Base-by-base conservation (phyloP, 768 basidiomycete species). In the Amanita muscaria region DNA sequence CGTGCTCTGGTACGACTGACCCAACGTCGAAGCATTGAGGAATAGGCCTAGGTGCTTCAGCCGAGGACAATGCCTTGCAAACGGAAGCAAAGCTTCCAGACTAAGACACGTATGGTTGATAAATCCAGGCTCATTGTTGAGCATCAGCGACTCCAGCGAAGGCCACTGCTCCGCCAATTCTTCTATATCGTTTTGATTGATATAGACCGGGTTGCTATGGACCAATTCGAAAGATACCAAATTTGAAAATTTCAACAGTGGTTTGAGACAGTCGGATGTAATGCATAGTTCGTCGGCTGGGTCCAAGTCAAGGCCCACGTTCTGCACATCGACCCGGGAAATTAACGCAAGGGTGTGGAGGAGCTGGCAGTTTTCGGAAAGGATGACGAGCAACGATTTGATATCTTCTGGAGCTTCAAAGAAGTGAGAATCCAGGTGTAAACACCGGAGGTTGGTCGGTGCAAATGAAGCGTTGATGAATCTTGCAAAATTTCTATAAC, bases 401-500 rank as follows among this genome's bases (percentile, higher is more conserved):
- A 82, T 46, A 14, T 64, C 55, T 3, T 60, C 45, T 0, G 76
- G 72, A 0, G 64, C 50, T 47, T 77, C 72, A n/a, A 67, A 52
- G 3, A 62, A 51, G 16, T 69, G 63, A 2, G 73, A 69, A 48
- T 77, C 77, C 39, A 81, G 49, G 51, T 72, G 76, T 5, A 83
- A 59, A n/a, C 59, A 59, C 0, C 69, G 73, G 25, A 83, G 55
- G 34, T 72, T 71, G 4, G 54, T 51, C 0, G 80, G 80, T 0
- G 74, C 64, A 45, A 67, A 76, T 3, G 62, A 49, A 2, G 57
- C 54, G 25, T 59, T 55, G 42, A 82, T 56, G 56, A 82, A 74
- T 3, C 56, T 57, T 4, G 68, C 58, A 16, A 73, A 59, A 42
- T 78, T 67, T 4, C 61, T 59, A 19, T 78, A 63, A n/a, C 59